These are phyloP conservation scores for Zygotorulaspora sp. DNA, from an alignment of 805 yeast genomes.

Conservation along the genomic window DNA sequence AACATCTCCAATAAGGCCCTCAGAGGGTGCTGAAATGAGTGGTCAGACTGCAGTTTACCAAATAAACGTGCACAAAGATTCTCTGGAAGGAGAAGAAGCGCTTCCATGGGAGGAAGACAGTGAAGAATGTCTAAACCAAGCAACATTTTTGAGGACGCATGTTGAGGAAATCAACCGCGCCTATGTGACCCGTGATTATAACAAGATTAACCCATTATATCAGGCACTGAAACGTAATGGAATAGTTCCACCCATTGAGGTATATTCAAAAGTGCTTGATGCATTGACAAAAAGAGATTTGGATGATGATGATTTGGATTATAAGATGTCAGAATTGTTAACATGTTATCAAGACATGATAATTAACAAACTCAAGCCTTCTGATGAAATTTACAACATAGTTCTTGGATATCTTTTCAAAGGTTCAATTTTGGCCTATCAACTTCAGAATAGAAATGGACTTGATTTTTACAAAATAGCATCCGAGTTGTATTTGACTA, in stretches of 20 bases:
- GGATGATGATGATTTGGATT: constrained; percentile 52
- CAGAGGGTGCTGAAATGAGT: not conserved
- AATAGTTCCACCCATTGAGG: constrained; percentile 46
- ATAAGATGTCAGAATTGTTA: constrained; percentile 55
- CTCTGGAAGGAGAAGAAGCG: not conserved
- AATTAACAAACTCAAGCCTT: constrained; percentile 51
- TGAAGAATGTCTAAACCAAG: constrained; percentile 30
- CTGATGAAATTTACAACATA: constrained; percentile 48
- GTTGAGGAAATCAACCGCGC: constrained; percentile 31
- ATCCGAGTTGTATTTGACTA: constrained; percentile 43
- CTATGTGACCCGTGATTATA: constrained; percentile 27
- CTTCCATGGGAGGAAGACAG: constrained; percentile 32
- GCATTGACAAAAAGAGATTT: constrained; percentile 51
- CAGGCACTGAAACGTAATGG: constrained; percentile 41
- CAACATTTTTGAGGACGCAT: constrained; percentile 33
- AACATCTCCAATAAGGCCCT: not conserved
- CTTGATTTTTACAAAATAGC: constrained; percentile 48
- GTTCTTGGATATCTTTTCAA: constrained; percentile 48
- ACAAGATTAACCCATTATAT: constrained; percentile 38
- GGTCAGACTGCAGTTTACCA: constrained; percentile 1
- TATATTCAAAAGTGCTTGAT: constrained; percentile 50
- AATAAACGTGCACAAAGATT: constrained; percentile 2
- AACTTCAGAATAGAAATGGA: constrained; percentile 39
- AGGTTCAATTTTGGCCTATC: constrained; percentile 44
- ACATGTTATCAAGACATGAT: constrained; percentile 67